Conservation (phyloP, 352 stramenopile genomes). For the Phytopythium delawarense region DNA sequence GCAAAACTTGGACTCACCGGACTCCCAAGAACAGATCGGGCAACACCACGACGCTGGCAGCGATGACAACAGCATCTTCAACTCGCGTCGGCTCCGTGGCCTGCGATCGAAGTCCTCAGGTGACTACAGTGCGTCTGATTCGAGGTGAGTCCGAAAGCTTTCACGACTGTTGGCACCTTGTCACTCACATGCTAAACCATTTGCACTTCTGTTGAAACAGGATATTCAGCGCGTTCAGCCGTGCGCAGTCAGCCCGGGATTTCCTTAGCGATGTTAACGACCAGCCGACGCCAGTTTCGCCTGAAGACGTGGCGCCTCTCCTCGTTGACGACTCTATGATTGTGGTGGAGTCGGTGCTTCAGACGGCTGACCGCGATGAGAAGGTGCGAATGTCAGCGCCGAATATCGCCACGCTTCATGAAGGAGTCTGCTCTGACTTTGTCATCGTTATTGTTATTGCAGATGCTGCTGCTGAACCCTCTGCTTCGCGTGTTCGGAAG, state of each 20-base stretch:
- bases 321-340: constrained; percentile 72
- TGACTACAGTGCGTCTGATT: constrained; percentile 10
- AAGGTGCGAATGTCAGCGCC: constrained; percentile 28
- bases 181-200: not conserved
- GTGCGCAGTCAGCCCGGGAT: constrained; percentile 39
- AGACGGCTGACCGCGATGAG: constrained; percentile 67
- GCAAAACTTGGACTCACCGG: constrained; percentile 26
- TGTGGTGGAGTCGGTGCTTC: constrained; percentile 69
- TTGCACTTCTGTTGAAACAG: not conserved
- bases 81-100: constrained; percentile 15
- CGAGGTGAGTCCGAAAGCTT: constrained; percentile 4
- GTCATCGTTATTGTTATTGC: not conserved
- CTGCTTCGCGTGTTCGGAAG: constrained; percentile 65
- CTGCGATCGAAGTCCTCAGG: constrained; percentile 20
- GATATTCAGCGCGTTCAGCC: constrained; percentile 32
- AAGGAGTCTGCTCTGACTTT: not conserved
- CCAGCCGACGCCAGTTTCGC: constrained; percentile 13
- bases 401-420: not conserved
- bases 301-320: constrained; percentile 44
- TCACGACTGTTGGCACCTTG: not conserved
- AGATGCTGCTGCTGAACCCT: constrained; percentile 58
- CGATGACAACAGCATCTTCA: not conserved
- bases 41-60: not conserved
- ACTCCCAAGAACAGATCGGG: not conserved
- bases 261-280: constrained; percentile 36